Conservation (phyloP, 169 alveolate genomes). For the Plasmodium sp. region DNA sequence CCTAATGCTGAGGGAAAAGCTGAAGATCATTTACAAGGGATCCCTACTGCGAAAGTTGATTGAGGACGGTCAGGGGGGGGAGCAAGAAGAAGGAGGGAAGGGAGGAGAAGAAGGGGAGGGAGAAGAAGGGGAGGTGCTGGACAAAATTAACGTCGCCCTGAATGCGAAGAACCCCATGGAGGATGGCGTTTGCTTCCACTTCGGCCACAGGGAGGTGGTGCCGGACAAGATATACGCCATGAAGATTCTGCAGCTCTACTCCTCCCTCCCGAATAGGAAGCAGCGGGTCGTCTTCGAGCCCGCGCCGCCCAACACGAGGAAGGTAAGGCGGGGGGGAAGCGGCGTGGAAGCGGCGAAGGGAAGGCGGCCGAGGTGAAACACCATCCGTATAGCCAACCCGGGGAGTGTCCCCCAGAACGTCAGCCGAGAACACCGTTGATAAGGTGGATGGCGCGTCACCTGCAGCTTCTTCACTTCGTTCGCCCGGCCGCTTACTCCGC, state of each 20-base stretch:
- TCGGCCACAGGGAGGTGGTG: slow-evolving; percentile 61
- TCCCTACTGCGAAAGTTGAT: slow-evolving; percentile 68
- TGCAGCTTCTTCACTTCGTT: neutral
- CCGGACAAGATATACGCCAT: slow-evolving; percentile 70
- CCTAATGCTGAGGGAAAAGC: slow-evolving; percentile 79
- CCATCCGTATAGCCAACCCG: neutral
- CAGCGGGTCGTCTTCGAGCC: slow-evolving; percentile 90
- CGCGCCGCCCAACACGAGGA: slow-evolving; percentile 76
- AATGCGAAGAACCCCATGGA: neutral
- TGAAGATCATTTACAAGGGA: slow-evolving; percentile 78
- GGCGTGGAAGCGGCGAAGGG: neutral
- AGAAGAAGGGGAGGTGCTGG: slow-evolving; percentile 9
- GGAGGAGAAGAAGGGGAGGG: slow-evolving; percentile 13
- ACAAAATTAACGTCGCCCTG: neutral
- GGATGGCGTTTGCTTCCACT: slow-evolving; percentile 62
- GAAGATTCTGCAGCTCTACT: slow-evolving; percentile 78
- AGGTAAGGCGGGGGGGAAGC: neutral
- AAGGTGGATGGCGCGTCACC: neutral
- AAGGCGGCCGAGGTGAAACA: neutral
- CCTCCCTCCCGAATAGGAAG: slow-evolving; percentile 88
- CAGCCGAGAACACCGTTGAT: neutral
- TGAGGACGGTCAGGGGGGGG: slow-evolving; percentile 56
- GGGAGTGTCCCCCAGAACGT: neutral
- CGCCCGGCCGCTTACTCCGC: neutral
- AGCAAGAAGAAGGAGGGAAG: slow-evolving; percentile 4